phyloP scores from a whole-genome alignment of 768 basidiomycete species.

The Boletales sp. region DNA sequence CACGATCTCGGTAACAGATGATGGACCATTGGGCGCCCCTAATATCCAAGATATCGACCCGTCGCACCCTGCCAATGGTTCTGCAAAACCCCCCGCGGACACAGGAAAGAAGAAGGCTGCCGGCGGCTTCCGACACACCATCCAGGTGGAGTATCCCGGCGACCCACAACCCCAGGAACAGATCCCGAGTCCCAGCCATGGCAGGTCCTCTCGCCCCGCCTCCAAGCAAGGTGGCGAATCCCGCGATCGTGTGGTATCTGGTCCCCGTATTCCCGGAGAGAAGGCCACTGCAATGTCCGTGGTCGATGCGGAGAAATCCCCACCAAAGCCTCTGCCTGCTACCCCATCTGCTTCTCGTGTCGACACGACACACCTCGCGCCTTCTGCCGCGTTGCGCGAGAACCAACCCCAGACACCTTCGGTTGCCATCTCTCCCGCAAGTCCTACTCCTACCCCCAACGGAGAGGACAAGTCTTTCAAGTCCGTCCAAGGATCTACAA shows the following conservation, averaged over 20 bases:
- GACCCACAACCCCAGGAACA: conserved; percentile 38
- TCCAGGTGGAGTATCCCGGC: conserved; percentile 90
- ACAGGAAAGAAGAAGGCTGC: conserved; percentile 43
- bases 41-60: conserved; percentile 18
- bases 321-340: conserved; percentile 31
- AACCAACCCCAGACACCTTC: conserved; percentile 28
- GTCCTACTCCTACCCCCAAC: conserved; percentile 35
- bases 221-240: conserved; percentile 13
- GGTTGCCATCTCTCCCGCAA: conserved; percentile 39
- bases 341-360: conserved; percentile 23
- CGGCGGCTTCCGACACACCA: conserved; percentile 75
- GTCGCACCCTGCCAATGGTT: conserved; percentile 20
- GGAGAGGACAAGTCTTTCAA: conserved; percentile 26
- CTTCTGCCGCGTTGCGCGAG: conserved; percentile 26
- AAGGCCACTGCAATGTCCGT: conserved; percentile 14
- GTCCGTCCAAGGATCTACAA: conserved; percentile 32
- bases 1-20: conserved; percentile 28
- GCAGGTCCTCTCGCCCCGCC: conserved; percentile 12
- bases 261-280: conserved; percentile 10
- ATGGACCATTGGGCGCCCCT: conserved; percentile 14
- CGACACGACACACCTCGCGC: conserved; percentile 19
- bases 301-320: conserved; percentile 6
- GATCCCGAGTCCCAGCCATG: conserved; percentile 15
- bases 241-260: conserved; percentile 19
- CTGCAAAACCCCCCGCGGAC: conserved; percentile 37